Conservation (phyloP, 2,329 filamentous ascomycete genomes). For the Didymella sp. region DNA sequence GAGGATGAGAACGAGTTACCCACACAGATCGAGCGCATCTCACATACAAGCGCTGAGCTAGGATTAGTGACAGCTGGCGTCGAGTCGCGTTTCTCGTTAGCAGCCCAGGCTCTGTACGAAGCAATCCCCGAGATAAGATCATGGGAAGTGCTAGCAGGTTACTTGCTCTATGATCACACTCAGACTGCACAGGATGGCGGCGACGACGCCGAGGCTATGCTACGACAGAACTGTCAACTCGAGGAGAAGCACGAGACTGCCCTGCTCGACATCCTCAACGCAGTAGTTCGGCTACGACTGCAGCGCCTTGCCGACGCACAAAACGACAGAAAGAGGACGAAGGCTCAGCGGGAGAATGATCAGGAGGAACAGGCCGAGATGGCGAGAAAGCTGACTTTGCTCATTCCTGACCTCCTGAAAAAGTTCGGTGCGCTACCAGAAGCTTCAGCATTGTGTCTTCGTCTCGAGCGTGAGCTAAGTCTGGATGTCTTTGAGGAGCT, state of each 20-base stretch:
- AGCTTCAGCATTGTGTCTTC: conserved; percentile 83
- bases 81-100: conserved; percentile 84
- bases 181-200: conserved; percentile 59
- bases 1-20: conserved; percentile 66
- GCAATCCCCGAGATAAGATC: conserved; percentile 79
- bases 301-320: conserved; percentile 69
- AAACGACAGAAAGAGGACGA: conserved; percentile 64
- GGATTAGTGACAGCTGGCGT: conserved; percentile 66
- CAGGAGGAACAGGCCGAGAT: conserved; percentile 80
- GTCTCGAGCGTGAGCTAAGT: conserved; percentile 85
- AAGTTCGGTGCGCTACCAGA: conserved; percentile 92
- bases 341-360: conserved; percentile 61
- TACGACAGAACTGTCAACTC: conserved; percentile 77
- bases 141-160: conserved; percentile 89
- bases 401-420: conserved; percentile 85
- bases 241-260: conserved; percentile 80
- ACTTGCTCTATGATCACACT: conserved; percentile 91
- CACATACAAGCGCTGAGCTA: conserved; percentile 49
- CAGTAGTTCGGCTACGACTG: conserved; percentile 78
- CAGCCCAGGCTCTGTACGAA: conserved; percentile 84
- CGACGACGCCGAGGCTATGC: conserved; percentile 66
- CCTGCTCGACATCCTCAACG: conserved; percentile 84
- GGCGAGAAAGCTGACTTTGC: conserved; percentile 75
- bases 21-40: conserved; percentile 55
- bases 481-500: conserved; percentile 88